A percentile compares a stretch with the other conserved stretches of the same genome.
Evolutionary conservation across 1,284 basidiomycete species (phyloP).

Genomic region (Serendipita sp.): DNA sequence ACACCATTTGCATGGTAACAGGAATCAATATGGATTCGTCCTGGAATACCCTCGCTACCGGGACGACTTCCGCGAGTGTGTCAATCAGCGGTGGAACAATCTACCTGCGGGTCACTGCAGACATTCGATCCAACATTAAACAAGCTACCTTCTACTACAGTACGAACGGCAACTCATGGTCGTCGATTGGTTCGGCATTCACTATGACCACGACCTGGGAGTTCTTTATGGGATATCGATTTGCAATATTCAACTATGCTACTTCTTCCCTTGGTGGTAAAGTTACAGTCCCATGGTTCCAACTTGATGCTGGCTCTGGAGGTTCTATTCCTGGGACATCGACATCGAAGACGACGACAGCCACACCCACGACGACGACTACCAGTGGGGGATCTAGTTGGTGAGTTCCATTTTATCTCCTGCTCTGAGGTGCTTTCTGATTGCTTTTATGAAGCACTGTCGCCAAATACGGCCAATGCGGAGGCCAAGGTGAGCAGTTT

Average conservation of each 20-base stretch:
- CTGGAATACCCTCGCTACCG: constrained; percentile 17
- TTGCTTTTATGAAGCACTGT: neutral
- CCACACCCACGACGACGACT: neutral
- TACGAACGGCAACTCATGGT: constrained; percentile 11
- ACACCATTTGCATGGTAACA: constrained; percentile 14
- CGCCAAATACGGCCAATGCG: neutral
- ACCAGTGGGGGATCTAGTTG: neutral
- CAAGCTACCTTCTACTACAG: constrained; percentile 11
- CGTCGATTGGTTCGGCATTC: constrained; percentile 12
- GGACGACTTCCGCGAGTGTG: constrained; percentile 14
- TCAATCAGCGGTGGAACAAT: constrained; percentile 15
- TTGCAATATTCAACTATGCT: constrained; percentile 20
- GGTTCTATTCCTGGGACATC: neutral
- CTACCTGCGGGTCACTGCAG: constrained; percentile 17
- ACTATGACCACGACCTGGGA: constrained; percentile 16
- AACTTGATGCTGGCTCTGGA: constrained; percentile 17
- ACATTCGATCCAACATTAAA: constrained; percentile 10
- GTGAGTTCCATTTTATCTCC: neutral
- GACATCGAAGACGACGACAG: neutral
- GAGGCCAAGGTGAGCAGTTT: neutral
- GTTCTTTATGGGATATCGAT: constrained; percentile 19
- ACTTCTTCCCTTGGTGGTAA: constrained; percentile 17
- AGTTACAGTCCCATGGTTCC: constrained; percentile 26
- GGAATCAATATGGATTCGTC: constrained; percentile 16
- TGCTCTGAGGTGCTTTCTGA: neutral